phyloP scores from a whole-genome alignment of 495 filamentous ascomycete species.

The Neohortaea acidophila region DNA sequence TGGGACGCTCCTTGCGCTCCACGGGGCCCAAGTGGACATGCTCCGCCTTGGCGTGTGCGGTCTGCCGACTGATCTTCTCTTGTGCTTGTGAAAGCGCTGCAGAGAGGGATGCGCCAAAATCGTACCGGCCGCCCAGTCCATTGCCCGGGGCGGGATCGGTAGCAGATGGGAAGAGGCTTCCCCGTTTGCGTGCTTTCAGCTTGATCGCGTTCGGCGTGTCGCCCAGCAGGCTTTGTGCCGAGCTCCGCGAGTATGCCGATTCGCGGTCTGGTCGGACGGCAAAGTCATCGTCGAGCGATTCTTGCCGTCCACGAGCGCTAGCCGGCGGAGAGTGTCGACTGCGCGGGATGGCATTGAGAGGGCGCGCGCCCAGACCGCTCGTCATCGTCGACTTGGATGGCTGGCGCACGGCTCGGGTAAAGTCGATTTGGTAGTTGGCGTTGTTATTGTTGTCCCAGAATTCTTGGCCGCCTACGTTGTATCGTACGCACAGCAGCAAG shows the following conservation, averaged over 20 bases:
- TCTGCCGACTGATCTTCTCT: slow-evolving; percentile 32
- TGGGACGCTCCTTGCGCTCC: slow-evolving; percentile 10
- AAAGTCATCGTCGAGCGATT: slow-evolving; percentile 54
- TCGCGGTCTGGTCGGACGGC: slow-evolving; percentile 36
- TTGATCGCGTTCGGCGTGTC: slow-evolving; percentile 31
- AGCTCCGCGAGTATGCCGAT: slow-evolving; percentile 32
- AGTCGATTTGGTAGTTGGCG: slow-evolving; percentile 85
- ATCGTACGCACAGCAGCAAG: slow-evolving; percentile 80
- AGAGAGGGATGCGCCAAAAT: slow-evolving; percentile 75
- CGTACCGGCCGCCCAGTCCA: slow-evolving; percentile 80
- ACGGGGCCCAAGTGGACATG: slow-evolving; percentile 20
- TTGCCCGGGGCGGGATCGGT: slow-evolving; percentile 39
- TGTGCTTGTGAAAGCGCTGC: slow-evolving; percentile 64
- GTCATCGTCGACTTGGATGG: slow-evolving; percentile 40
- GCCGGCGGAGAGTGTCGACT: slow-evolving; percentile 46
- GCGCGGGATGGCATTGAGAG: slow-evolving; percentile 50
- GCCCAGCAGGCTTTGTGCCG: slow-evolving; percentile 39
- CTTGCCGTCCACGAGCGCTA: slow-evolving; percentile 43
- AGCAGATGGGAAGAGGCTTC: slow-evolving; percentile 29
- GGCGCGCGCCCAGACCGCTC: slow-evolving; percentile 36
- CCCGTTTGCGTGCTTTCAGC: slow-evolving; percentile 26
- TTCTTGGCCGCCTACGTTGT: slow-evolving; percentile 69
- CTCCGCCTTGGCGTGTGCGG: slow-evolving; percentile 6
- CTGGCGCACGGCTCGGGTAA: slow-evolving; percentile 53
- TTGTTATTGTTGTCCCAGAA: slow-evolving; percentile 87